Conservation (phyloP, 2,329 filamentous ascomycete genomes). For the Ascochyta viciae-villosae region DNA sequence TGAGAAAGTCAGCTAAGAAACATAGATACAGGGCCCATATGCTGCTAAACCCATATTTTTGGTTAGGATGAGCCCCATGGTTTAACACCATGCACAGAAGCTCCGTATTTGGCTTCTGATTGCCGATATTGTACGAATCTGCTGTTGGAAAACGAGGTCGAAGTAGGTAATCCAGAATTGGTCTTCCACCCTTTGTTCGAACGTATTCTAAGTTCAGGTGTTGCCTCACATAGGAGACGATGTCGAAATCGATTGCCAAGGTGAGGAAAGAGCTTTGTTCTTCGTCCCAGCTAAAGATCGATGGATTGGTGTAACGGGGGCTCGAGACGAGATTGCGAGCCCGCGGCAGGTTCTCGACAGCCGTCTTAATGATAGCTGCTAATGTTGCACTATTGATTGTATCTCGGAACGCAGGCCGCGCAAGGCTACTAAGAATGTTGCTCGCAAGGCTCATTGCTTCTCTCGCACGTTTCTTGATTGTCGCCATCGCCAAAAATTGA, state of each 20-base stretch:
- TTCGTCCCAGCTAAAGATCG: neutral
- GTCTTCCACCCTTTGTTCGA: no score
- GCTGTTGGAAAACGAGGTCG: no score
- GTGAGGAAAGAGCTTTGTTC: neutral
- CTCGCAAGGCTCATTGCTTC: neutral
- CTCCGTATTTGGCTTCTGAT: no score
- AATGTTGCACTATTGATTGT: neutral
- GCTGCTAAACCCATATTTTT: neutral
- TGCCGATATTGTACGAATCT: no score
- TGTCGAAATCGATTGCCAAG: neutral
- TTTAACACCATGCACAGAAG: no score
- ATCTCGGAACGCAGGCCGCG: neutral
- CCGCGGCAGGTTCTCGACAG: neutral
- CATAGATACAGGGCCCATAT: neutral
- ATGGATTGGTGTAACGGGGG: neutral
- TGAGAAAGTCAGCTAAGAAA: neutral
- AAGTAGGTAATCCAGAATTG: no score
- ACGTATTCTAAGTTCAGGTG: neutral
- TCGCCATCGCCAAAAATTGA: no score
- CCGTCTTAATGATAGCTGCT: neutral
- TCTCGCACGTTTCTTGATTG: no score
- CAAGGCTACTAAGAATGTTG: neutral
- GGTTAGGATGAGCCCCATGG: no score
- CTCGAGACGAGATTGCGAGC: no score
- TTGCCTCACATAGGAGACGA: neutral